Evolutionary conservation across 495 filamentous ascomycete species (phyloP).

Genomic region (Podospora didyma): DNA sequence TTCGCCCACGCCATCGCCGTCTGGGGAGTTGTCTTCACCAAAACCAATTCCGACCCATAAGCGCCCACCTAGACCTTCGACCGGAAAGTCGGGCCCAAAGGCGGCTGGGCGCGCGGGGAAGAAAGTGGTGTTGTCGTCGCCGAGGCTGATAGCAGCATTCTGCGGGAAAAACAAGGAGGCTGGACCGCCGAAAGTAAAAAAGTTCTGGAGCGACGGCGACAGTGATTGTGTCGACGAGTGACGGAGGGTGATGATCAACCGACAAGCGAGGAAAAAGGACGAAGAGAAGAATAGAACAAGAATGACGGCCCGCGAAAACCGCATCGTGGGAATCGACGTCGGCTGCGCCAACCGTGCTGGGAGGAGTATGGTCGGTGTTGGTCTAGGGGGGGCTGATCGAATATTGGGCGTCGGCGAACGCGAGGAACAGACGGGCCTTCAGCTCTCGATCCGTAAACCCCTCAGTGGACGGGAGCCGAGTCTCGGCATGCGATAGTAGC

Average conservation of each 20-base stretch:
- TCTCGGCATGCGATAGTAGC: no score
- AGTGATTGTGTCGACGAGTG: constrained; percentile 23
- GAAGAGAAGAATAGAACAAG: constrained; percentile 43
- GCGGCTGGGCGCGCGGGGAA: constrained; percentile 91
- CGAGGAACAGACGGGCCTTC: neutral
- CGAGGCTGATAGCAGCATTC: constrained; percentile 90
- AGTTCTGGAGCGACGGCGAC: constrained; percentile 28
- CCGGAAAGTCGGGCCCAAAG: constrained; percentile 78
- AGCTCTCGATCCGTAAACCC: neutral
- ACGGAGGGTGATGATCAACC: constrained; percentile 33
- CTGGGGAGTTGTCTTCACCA: constrained; percentile 63
- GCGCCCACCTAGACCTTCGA: constrained; percentile 73
- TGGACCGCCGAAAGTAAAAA: constrained; percentile 48
- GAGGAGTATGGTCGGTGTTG: neutral
- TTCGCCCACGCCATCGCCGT: constrained; percentile 72
- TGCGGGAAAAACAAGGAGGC: constrained; percentile 83
- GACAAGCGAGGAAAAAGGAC: constrained; percentile 44
- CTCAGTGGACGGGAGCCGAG: no score
- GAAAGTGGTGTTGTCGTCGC: constrained; percentile 96
- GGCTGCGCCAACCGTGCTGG: no score
- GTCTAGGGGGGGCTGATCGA: neutral
- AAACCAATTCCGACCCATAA: constrained; percentile 91
- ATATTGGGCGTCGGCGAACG: neutral
- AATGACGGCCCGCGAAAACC: constrained; percentile 42
- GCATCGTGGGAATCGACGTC: constrained; percentile 31